phyloP scores from a whole-genome alignment of 2,329 filamentous ascomycete species.

The Gremmenia infestans region DNA sequence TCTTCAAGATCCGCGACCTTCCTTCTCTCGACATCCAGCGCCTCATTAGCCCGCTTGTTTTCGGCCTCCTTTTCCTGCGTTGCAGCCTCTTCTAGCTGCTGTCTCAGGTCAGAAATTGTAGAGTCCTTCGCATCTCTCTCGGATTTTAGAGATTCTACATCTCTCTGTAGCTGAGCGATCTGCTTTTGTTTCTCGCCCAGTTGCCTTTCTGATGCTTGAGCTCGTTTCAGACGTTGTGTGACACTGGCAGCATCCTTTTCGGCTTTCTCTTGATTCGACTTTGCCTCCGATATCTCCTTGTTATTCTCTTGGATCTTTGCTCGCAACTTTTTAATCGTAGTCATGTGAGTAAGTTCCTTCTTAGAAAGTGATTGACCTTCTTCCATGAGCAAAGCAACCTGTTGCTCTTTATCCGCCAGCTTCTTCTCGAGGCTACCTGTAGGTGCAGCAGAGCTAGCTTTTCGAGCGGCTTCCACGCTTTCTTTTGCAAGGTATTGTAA shows the following conservation, averaged over 20 bases:
- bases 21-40: constrained; percentile 61
- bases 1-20: constrained; percentile 51
- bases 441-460: constrained; percentile 56
- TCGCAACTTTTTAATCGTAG: constrained; percentile 76
- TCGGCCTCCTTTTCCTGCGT: constrained; percentile 64
- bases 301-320: constrained; percentile 61
- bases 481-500: constrained; percentile 82
- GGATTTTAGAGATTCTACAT: constrained; percentile 55
- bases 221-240: constrained; percentile 44
- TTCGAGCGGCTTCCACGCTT: constrained; percentile 69
- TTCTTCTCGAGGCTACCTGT: constrained; percentile 68
- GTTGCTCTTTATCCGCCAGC: constrained; percentile 83
- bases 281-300: constrained; percentile 56
- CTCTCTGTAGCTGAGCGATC: constrained; percentile 47
- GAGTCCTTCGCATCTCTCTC: constrained; percentile 60
- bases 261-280: constrained; percentile 54
- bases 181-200: constrained; percentile 49
- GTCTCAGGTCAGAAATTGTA: constrained; percentile 62
- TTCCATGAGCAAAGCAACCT: constrained; percentile 83
- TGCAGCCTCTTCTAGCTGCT: constrained; percentile 62
- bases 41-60: constrained; percentile 60
- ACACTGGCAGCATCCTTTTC: constrained; percentile 44
- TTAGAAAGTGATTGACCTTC: constrained; percentile 87
- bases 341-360: constrained; percentile 78
- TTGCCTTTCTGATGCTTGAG: constrained; percentile 51